A percentile compares a stretch with the other conserved stretches of the same genome.
phyloP scores from a whole-genome alignment of 192 early-diverging fungal genomes.

The Umbelopsis isabellina region DNA sequence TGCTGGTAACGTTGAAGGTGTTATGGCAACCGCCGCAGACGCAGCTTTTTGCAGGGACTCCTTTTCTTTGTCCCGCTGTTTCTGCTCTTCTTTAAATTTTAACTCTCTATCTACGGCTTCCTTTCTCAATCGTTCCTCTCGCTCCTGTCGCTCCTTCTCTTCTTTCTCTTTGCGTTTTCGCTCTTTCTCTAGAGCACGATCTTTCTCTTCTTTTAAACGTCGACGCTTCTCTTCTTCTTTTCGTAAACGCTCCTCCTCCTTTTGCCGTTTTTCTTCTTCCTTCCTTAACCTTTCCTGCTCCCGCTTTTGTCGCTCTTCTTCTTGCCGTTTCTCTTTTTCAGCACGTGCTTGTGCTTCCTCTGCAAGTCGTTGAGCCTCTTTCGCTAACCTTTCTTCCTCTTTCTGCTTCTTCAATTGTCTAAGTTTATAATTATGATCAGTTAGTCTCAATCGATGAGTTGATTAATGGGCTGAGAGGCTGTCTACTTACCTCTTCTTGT shows the following conservation, averaged over 20 bases:
- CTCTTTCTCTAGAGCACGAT: conserved; percentile 43
- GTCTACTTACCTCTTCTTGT: conserved; percentile 68
- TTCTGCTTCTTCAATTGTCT: conserved; percentile 72
- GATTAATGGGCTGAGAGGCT: background rate
- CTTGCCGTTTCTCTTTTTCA: conserved; percentile 62
- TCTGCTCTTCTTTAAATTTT: conserved; percentile 48
- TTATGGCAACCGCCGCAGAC: background rate
- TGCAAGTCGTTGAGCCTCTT: conserved; percentile 54
- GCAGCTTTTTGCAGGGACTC: background rate
- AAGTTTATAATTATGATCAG: background rate
- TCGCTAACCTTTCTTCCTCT: conserved; percentile 58
- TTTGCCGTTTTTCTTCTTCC: conserved; percentile 46
- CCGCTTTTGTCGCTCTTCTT: conserved; percentile 62
- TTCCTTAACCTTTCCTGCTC: conserved; percentile 56
- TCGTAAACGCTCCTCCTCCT: conserved; percentile 53
- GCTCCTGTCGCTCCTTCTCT: conserved; percentile 37
- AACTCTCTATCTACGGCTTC: conserved; percentile 51
- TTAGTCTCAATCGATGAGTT: conserved; percentile 13
- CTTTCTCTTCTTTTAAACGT: conserved; percentile 51
- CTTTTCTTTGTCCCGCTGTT: conserved; percentile 26
- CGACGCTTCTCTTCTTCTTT: conserved; percentile 66
- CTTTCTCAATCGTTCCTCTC: conserved; percentile 54
- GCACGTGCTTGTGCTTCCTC: conserved; percentile 56
- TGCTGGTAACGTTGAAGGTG: background rate
- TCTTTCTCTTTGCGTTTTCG: conserved; percentile 42